These are phyloP conservation scores for Draba incana DNA, from an alignment of 345 rosid species.

Conservation along the genomic window DNA sequence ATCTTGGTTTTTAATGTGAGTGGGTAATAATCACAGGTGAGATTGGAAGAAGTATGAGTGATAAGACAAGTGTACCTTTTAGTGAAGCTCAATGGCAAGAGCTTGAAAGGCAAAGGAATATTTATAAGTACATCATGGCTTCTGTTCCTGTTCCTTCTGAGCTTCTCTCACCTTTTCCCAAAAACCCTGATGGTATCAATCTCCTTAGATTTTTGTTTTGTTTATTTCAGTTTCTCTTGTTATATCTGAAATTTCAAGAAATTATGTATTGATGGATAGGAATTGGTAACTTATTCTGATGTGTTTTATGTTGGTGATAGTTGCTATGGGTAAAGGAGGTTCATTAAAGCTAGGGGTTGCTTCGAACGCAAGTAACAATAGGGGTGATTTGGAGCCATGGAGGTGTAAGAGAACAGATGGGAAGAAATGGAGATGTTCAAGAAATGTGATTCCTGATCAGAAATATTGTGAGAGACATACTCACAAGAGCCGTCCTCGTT, in stretches of 20 bases:
- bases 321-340: conserved; percentile 31
- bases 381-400: conserved; percentile 65
- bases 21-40: conserved; percentile 44
- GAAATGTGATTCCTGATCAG: conserved; percentile 76
- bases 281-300: conserved; percentile 5
- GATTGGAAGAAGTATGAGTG: conserved; percentile 48
- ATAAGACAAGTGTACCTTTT: conserved; percentile 58
- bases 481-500: conserved; percentile 93
- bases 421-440: conserved; percentile 94
- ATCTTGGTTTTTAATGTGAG: conserved; percentile 12
- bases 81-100: conserved; percentile 82
- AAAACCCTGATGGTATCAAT: conserved; percentile 29
- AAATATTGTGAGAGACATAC: conserved; percentile 91
- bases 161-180: conserved; percentile 48
- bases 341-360: conserved; percentile 43
- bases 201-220: neutral
- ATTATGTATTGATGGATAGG: neutral
- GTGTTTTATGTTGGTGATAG: conserved; percentile 21
- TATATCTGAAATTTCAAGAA: no score
- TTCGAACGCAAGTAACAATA: conserved; percentile 39
- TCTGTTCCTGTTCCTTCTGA: conserved; percentile 77
- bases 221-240: conserved; percentile 51
- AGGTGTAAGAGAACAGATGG: conserved; percentile 91
- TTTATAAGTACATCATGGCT: conserved; percentile 78
- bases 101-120: conserved; percentile 78